Evolutionary conservation across 1,284 basidiomycete genomes (phyloP), one percentile per base, ranked within the genome.

Genomic region (Leccinum cinnamomeum): DNA sequence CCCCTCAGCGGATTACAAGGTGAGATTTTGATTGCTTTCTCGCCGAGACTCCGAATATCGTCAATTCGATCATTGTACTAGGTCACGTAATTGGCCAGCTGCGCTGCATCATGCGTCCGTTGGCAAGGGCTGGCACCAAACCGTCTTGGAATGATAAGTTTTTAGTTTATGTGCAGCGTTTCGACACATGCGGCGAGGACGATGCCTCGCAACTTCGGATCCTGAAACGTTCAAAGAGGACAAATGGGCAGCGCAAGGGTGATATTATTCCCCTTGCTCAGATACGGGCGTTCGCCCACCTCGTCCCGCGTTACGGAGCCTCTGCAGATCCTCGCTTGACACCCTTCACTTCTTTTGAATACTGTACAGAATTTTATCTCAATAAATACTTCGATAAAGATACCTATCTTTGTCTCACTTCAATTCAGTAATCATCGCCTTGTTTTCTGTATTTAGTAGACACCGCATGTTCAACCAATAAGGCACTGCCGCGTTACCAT

Each of bases 311-410:
- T 37, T 37, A 37, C 8, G 18, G 33, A 23, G 53, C 53, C 25
- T 54, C 54, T 23, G 53, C 53, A 35, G 53, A 35, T 35, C 11
- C 30, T 33, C 53, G 11, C 16, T 54, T 54, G 11, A 33, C 53
- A 20, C 20, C 28, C 7, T 54, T 54, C 53, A 54, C 20, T 20
- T 54, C 53, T 7, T 54, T 35, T 35, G 53, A 54, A 18, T 35
- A 54, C 6, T 54, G 11, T 33, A 54, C 53, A 14, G 30, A 35
- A 5, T 54, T 54, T 20, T 39, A 56, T 39, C 54, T 56, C 54
- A 56, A 56, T 25, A 54, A 54, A 54, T 54, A 54, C 18, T 54
- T 54, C 6, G 53, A 54, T 35, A 54, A 54, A 23, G 53, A 54
- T 12, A 54, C 53, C n/a, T 54, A 54, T 35, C 53, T 20, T 54